phyloP scores from a whole-genome alignment of 2,329 filamentous ascomycete species.

The Ceratocystis huliohia region DNA sequence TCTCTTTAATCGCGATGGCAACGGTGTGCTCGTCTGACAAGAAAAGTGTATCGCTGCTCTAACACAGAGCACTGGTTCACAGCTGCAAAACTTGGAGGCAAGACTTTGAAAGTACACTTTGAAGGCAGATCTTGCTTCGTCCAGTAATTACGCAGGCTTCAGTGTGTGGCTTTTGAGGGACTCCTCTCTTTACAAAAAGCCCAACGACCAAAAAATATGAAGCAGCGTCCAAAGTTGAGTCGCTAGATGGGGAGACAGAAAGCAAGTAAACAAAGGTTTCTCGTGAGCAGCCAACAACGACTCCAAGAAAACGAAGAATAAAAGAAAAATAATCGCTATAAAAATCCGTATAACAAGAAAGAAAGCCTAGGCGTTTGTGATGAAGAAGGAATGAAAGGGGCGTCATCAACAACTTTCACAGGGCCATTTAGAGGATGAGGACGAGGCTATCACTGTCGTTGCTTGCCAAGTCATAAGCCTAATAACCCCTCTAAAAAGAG shows the following conservation, averaged over 20 bases:
- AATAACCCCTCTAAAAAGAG: background rate
- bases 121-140: no score
- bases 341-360: background rate
- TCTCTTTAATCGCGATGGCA: background rate
- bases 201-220: background rate
- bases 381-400: background rate
- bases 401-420: background rate
- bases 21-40: background rate
- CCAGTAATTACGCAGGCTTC: background rate
- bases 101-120: no score
- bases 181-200: background rate
- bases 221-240: background rate
- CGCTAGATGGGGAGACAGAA: no score
- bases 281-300: background rate
- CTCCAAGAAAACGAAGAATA: background rate
- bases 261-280: background rate
- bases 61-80: no score
- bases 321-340: background rate
- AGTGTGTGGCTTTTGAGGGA: background rate
- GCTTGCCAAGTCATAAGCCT: background rate
- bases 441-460: background rate
- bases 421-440: background rate
- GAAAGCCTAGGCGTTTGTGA: background rate
- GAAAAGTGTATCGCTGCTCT: background rate
- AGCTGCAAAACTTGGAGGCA: no score